Conservation (phyloP, 31 red algal genomes). For the Porphyra umbilicalis region DNA sequence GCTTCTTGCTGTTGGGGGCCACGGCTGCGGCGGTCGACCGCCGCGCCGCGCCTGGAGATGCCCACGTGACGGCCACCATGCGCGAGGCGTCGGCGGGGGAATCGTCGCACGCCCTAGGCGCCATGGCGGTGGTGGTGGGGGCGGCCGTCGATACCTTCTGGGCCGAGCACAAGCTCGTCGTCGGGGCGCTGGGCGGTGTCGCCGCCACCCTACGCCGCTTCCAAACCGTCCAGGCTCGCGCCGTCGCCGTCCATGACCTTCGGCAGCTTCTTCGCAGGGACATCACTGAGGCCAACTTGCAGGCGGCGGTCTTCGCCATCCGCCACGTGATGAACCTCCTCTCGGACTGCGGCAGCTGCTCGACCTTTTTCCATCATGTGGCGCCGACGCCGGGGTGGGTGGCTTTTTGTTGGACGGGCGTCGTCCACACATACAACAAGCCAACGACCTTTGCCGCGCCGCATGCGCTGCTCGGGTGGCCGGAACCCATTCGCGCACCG, state of each 20-base stretch:
- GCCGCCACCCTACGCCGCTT: not conserved
- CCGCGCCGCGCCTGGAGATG: too few species aligned
- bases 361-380: not conserved
- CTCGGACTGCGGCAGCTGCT: not conserved
- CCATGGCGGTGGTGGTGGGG: too few species aligned
- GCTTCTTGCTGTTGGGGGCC: too few species aligned
- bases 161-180: not conserved
- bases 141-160: not conserved
- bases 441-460: not conserved
- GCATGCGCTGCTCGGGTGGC: not conserved
- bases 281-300: too few species aligned
- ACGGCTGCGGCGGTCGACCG: too few species aligned
- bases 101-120: too few species aligned
- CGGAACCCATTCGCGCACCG: too few species aligned
- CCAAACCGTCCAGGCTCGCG: not conserved
- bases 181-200: not conserved
- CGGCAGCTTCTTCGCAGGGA: too few species aligned
- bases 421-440: not conserved
- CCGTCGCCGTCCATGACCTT: not conserved
- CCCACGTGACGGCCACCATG: too few species aligned
- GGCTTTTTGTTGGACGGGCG: not conserved
- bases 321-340: too few species aligned
- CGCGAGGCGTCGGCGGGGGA: too few species aligned
- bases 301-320: too few species aligned
- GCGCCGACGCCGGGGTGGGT: not conserved